These are phyloP conservation scores for Monilinia polystroma DNA, from an alignment of 2,329 filamentous ascomycete species.

Conservation along the genomic window DNA sequence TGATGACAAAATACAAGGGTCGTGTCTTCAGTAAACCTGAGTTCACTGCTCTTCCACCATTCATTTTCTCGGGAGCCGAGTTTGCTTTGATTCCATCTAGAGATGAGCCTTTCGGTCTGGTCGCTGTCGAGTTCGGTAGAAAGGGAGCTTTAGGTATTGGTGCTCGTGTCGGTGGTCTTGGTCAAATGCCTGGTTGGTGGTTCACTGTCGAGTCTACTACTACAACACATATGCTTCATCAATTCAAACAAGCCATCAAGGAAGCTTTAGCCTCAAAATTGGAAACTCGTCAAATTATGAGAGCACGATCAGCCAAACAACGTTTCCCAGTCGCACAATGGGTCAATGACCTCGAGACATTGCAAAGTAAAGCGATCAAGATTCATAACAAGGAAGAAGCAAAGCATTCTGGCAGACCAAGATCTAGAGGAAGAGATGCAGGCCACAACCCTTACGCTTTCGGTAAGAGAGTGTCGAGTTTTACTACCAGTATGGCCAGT, in stretches of 20 bases:
- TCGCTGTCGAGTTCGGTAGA: conserved; percentile 67
- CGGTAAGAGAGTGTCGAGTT: conserved; percentile 21
- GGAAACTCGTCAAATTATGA: conserved; percentile 59
- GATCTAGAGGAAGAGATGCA: conserved; percentile 23
- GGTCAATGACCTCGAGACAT: conserved; percentile 62
- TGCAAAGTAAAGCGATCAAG: conserved; percentile 60
- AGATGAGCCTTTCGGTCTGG: conserved; percentile 67
- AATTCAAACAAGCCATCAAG: conserved; percentile 65
- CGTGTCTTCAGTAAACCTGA: conserved; percentile 67
- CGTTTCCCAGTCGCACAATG: conserved; percentile 67
- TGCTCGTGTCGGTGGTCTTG: conserved; percentile 63
- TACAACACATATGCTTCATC: conserved; percentile 60
- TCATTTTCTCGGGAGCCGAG: conserved; percentile 66
- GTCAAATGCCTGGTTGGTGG: conserved; percentile 73
- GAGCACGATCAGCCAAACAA: conserved; percentile 63
- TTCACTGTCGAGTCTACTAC: conserved; percentile 66
- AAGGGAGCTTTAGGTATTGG: conserved; percentile 68
- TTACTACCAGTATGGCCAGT: conserved; percentile 17
- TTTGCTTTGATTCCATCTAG: conserved; percentile 67
- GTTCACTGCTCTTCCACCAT: conserved; percentile 65
- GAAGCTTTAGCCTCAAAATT: conserved; percentile 57
- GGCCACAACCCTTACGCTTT: not conserved
- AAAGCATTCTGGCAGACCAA: conserved; percentile 22
- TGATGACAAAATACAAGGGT: conserved; percentile 63
- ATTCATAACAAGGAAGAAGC: conserved; percentile 21